A percentile compares a stretch with the other conserved stretches of the same genome.
These are phyloP conservation scores for Agaricus blazei DNA, from an alignment of 768 basidiomycete species.

Conservation along the genomic window DNA sequence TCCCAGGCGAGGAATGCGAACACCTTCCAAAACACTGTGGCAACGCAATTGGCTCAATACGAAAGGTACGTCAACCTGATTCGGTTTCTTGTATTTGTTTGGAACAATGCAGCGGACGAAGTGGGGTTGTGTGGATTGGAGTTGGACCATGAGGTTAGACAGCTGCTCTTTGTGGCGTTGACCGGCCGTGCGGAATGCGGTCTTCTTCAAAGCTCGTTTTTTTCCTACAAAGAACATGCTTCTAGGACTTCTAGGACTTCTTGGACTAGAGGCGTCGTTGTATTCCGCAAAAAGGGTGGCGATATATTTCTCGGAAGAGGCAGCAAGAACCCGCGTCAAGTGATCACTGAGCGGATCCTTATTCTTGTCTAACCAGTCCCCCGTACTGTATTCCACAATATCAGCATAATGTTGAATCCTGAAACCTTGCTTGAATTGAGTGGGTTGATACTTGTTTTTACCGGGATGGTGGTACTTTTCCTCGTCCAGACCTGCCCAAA, in stretches of 20 bases:
- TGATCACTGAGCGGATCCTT: slow-evolving; percentile 98
- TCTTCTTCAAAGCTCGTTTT: slow-evolving; percentile 83
- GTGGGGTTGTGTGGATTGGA: slow-evolving; percentile 93
- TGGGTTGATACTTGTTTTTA: slow-evolving; percentile 76
- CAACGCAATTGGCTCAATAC: slow-evolving; percentile 95
- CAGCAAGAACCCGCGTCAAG: slow-evolving; percentile 80
- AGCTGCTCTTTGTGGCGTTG: slow-evolving; percentile 97
- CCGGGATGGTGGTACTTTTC: slow-evolving; percentile 66
- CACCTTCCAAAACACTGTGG: slow-evolving; percentile 98
- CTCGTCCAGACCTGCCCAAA: slow-evolving; percentile 59
- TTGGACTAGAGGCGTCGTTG: slow-evolving; percentile 37
- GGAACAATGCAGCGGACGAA: slow-evolving; percentile 99
- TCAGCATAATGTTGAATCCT: slow-evolving; percentile 95
- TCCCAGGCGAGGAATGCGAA: slow-evolving; percentile 93
- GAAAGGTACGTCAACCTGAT: slow-evolving; percentile 87
- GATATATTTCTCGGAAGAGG: slow-evolving; percentile 79
- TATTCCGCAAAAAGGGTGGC: slow-evolving; percentile 83
- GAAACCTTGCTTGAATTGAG: slow-evolving; percentile 92
- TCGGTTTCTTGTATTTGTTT: slow-evolving; percentile 86
- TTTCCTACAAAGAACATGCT: slow-evolving; percentile 47
- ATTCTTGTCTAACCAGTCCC: slow-evolving; percentile 99
- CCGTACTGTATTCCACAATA: slow-evolving; percentile 91
- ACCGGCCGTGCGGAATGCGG: slow-evolving; percentile 92
- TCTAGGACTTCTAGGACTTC: slow-evolving; percentile 20
- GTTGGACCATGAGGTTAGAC: slow-evolving; percentile 82